Evolutionary conservation across 2,329 filamentous ascomycete species (phyloP).

Genomic region (Sporothrix schenckii): DNA sequence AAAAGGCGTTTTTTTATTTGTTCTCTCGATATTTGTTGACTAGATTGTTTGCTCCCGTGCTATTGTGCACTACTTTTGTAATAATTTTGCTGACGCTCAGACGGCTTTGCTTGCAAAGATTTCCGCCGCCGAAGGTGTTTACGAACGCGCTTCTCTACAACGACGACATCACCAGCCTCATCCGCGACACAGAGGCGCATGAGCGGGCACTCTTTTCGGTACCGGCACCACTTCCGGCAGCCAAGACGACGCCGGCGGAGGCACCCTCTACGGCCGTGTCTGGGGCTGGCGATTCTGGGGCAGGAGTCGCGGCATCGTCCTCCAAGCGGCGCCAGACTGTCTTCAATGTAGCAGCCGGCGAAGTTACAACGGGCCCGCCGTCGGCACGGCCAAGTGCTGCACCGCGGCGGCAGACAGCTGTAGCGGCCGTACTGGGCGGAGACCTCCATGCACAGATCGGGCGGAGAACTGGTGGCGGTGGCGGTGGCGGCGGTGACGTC

Average conservation of each 20-base stretch:
- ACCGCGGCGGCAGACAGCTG: conserved; percentile 75
- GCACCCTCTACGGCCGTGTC: neutral
- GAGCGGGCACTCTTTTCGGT: conserved; percentile 95
- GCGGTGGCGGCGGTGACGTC: conserved; percentile 59
- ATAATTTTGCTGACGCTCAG: conserved; percentile 1
- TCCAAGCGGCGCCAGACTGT: conserved; percentile 62
- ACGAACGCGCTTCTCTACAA: conserved; percentile 87
- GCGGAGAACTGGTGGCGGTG: conserved; percentile 50
- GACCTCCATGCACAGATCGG: conserved; percentile 83
- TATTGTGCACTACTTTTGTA: neutral
- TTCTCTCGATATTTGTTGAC: neutral
- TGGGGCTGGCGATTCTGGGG: conserved; percentile 36
- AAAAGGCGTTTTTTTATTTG: too few species aligned
- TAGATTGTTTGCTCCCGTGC: neutral
- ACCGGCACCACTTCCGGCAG: conserved; percentile 73
- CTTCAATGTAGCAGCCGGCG: conserved; percentile 66
- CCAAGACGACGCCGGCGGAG: conserved; percentile 34
- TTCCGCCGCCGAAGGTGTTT: conserved; percentile 90
- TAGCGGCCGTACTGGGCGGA: conserved; percentile 84
- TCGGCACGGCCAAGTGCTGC: conserved; percentile 48
- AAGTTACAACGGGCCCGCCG: conserved; percentile 61
- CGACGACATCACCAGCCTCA: conserved; percentile 90
- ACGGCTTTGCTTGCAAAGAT: conserved; percentile 56
- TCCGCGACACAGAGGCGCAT: conserved; percentile 92
- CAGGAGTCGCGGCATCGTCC: conserved; percentile 48